Evolutionary conservation across 2,329 filamentous ascomycete species (phyloP), one percentile per base, ranked within the genome.

Genomic region (Pseudohalonectria lignicola): DNA sequence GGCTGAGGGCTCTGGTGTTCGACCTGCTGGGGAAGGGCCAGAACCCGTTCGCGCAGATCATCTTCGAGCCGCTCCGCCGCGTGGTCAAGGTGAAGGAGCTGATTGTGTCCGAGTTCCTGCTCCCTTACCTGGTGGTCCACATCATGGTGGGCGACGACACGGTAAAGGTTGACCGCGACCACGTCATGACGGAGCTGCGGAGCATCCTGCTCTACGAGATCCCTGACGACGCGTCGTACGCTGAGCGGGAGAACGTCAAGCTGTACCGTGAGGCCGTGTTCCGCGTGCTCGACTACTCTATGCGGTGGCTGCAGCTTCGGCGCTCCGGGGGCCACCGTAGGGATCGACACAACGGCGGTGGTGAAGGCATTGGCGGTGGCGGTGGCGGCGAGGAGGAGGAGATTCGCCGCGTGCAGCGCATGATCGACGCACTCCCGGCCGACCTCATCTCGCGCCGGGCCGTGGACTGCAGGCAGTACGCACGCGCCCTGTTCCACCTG

Each of bases 241-340:
- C 68, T 25, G 74, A 83, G 47, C 74, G 73, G 36, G 85, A 94
- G 47, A 80, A 86, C 36, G 74, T 86, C 50, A 85, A 90, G 51
- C 68, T 84, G 37, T 94, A 84, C 54, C 94, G 86, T 51, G 87
- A 92, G 83, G 86, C 83, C 40, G 80, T 95, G 2, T 98, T 98
- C 55, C 76, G 82, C 34, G 76, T 93, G 4, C 69, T 98, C 1
- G 93, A 98, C 56, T 96, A 98, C 55, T 74, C 90, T 43, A 87
- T 86, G 52, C 74, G 82, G 45, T 98, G 90, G 87, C 64, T 93
- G 18, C 86, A 94, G 49, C 76, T 81, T 39, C n/a, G n/a, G n/a
- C n/a, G n/a, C n/a, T n/a, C n/a, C n/a, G n/a, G n/a, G n/a, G n/a
- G n/a, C n/a, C n/a, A n/a, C 16, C 2, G 36, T 26, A 12, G 23